Evolutionary conservation across 257 asterid genomes (phyloP).

Genomic region (Cinchona pubescens): DNA sequence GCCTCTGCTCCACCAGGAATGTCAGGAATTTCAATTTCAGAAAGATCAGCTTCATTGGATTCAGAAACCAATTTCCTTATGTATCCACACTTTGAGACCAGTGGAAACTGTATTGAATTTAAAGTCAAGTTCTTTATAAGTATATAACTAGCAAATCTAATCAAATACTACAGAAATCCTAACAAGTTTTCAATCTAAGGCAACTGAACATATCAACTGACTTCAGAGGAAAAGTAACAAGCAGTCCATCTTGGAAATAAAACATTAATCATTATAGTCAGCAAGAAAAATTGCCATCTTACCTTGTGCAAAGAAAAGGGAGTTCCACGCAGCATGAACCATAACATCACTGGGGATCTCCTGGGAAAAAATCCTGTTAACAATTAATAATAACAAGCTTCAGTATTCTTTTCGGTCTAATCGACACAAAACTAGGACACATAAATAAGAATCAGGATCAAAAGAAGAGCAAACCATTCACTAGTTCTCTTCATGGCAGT

Average conservation of each 20-base stretch:
- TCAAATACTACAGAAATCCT: background rate
- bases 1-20: slow-evolving; percentile 83
- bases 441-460: background rate
- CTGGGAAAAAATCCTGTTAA: slow-evolving; percentile 77
- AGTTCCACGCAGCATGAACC: slow-evolving; percentile 57
- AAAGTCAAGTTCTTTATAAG: slow-evolving; percentile 10
- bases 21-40: slow-evolving; percentile 53
- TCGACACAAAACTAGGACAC: background rate
- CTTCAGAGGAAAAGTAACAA: background rate
- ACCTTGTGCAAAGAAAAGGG: slow-evolving; percentile 89
- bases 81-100: slow-evolving; percentile 80
- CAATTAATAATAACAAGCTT: slow-evolving; percentile 14
- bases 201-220: background rate
- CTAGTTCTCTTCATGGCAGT: slow-evolving; percentile 82
- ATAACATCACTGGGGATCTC: slow-evolving; percentile 79
- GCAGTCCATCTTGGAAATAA: background rate
- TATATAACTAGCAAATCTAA: background rate
- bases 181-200: no score
- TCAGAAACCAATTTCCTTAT: slow-evolving; percentile 56
- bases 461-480: slow-evolving; percentile 55
- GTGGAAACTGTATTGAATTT: slow-evolving; percentile 55
- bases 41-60: slow-evolving; percentile 40
- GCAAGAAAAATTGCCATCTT: background rate
- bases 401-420: background rate
- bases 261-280: background rate